These are phyloP conservation scores for Metarhizium guizhouense DNA, from an alignment of 2,329 filamentous ascomycete genomes.

Conservation along the genomic window DNA sequence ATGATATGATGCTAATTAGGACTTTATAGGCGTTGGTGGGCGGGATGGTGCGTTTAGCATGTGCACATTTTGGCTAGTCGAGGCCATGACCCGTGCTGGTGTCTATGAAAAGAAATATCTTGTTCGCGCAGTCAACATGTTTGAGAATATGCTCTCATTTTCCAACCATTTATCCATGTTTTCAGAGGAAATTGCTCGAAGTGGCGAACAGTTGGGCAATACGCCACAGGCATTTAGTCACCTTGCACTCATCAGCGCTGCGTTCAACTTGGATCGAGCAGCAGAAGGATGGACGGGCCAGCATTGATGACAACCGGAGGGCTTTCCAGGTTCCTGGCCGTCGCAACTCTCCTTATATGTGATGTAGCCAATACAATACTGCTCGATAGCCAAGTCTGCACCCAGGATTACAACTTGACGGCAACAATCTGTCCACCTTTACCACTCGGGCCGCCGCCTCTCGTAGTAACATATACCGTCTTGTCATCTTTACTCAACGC, in stretches of 20 bases:
- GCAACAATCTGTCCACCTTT: conserved; percentile 8
- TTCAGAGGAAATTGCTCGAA: conserved; percentile 67
- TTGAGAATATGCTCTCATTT: conserved; percentile 71
- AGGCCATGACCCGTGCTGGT: conserved; percentile 62
- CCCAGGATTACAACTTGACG: not conserved
- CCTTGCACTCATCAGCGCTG: conserved; percentile 65
- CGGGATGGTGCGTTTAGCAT: conserved; percentile 70
- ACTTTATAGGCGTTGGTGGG: conserved; percentile 54
- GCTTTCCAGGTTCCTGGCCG: not conserved
- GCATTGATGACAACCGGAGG: conserved; percentile 4
- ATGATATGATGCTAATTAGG: not conserved
- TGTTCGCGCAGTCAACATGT: conserved; percentile 54
- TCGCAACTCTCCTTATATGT: no score
- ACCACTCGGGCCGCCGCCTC: conserved; percentile 4
- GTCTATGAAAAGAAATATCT: conserved; percentile 58
- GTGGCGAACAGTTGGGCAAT: conserved; percentile 70
- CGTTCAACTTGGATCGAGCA: conserved; percentile 62
- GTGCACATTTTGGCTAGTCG: conserved; percentile 78
- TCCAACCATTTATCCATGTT: conserved; percentile 73
- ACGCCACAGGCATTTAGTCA: conserved; percentile 75
- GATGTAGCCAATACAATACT: no score
- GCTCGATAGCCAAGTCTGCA: not conserved
- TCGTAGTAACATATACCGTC: conserved; percentile 8
- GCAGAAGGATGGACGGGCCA: conserved; percentile 14
- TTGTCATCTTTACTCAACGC: conserved; percentile 10